Evolutionary conservation across 177 flowering plant genomes (phyloP), one percentile per base, ranked within the genome.

Genomic region (Vitis hybrid): DNA sequence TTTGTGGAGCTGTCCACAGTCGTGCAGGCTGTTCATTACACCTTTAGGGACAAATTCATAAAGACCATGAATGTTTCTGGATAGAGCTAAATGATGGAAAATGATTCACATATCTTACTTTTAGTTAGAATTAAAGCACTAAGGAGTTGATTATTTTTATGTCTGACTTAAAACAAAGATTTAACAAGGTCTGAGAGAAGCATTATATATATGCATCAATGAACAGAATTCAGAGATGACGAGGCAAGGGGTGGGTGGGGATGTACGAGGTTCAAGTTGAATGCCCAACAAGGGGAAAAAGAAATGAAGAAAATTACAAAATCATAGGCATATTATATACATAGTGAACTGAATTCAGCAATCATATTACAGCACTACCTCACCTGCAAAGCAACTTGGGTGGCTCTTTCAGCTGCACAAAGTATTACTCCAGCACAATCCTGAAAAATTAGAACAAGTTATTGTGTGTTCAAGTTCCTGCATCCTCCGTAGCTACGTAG

Each of bases 301-400:
- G 34, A 3, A 15, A 34, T 20, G n/a, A 11, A 49, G 3, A 53
- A 52, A 29, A 61, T 20, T 19, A 59, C 19, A 59, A 12, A 19
- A 9, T 18, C 29, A 59, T 18, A 59, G 12, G 22, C 14, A 59
- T 59, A 12, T 15, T 8, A 49, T 50, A 50, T 34, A 71, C 45
- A 39, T 39, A 39, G 45, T 39, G 45, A 39, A 39, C 45, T 7
- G 7, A 39, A 39, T 39, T 39, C 45, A 39, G 45, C 45, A 39
- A 39, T 39, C 45, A 39, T 39, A 39, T 39, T 2, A 19, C 2
- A 18, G 29, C 12, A 49, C 4, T 59, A 11, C 15, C 68, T 78
- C 56, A 96, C 99, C 98, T 96, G 97, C 63, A 96, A 80, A 67
- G 99, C 97, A 74, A 94, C 98, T 83, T 94, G 97, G 57, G 99